Base-by-base conservation (phyloP, 1,139 yeast species). In the Diutina siamensis region DNA sequence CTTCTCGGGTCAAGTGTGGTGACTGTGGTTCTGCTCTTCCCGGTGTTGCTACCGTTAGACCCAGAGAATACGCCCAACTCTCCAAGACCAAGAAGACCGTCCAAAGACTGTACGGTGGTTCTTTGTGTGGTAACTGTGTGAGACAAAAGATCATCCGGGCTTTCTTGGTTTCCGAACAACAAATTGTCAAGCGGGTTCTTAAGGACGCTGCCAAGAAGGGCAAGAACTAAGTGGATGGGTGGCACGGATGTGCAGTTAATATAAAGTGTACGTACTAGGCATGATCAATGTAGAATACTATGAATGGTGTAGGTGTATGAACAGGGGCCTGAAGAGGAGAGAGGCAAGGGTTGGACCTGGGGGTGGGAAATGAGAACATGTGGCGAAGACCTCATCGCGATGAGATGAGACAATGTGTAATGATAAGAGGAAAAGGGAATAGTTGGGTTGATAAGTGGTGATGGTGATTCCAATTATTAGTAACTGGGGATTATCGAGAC, bases 71-170 rank as follows among this genome's bases (percentile, higher is more conserved):
- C 79, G 97, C 97, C 61, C 75, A 78, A 63, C 80, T 89, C 63
- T 87, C 97, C 60, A 88, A 83, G 80, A 86, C 96, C 67, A 86
- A 84, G 80, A 89, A 92, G 83, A 84, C 96, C 60, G 98, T 92
- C 62, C 89, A 89, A 71, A 92, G 98, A 82, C 89, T 96, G 65
- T 92, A 92, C 89, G 98, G 98, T 78, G 98, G 98, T 72, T 82
- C 94, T 65, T 81, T 94, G 80, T 88, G 96, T 77, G 95, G 95
- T 66, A 83, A 82, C 86, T 86, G 96, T 78, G 97, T 89, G 68
- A 88, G 87, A 82, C 95, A 88, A 75, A 86, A 96, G 83, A 83
- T 92, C 64, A 88, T 89, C 71, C 89, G 97, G 80, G 97, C 97
- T 68, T 92, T 92, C 87, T 83, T 92, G 72, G 86, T 92, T 62